Evolutionary conservation across 176 grass and related monocot genomes (phyloP).

Genomic region (Bromus sterilis): DNA sequence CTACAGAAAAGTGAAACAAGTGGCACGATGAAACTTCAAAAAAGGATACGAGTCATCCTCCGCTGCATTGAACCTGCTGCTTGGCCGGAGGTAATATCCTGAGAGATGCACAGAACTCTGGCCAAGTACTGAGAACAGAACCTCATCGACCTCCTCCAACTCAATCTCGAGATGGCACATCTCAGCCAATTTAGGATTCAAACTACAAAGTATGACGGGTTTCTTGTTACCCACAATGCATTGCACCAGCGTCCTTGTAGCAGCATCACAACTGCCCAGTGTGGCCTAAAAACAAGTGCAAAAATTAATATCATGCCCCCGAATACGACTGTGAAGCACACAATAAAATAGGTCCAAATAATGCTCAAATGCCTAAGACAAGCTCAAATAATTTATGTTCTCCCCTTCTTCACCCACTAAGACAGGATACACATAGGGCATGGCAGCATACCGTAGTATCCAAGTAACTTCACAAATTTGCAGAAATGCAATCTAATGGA

Average conservation of each 20-base stretch:
- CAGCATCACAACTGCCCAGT: constrained; percentile 23
- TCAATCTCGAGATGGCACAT: constrained; percentile 78
- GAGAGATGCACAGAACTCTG: constrained; percentile 64
- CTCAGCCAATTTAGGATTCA: constrained; percentile 51
- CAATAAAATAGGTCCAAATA: not conserved
- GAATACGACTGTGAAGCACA: not conserved
- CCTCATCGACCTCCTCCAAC: constrained; percentile 81
- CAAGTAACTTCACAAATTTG: not conserved
- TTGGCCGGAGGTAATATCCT: constrained; percentile 44
- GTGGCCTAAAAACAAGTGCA: constrained; percentile 26
- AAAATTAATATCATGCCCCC: not conserved
- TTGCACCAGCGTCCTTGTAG: constrained; percentile 47
- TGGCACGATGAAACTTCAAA: not conserved
- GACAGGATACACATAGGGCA: not conserved
- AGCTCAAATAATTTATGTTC: not conserved
- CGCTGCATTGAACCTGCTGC: not conserved
- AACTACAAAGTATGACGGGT: constrained; percentile 67
- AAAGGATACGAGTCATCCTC: constrained; percentile 70
- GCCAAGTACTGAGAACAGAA: constrained; percentile 80
- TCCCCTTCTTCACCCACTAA: not conserved
- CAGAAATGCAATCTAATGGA: not conserved
- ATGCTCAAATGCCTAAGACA: not conserved
- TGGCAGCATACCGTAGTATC: not conserved
- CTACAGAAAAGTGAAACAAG: not conserved
- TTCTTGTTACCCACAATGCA: constrained; percentile 79